Percentiles rank a stretch among this genome's conserved stretches.
These are phyloP conservation scores for Solanum stenotomum DNA, from an alignment of 257 asterid genomes.

Conservation along the genomic window DNA sequence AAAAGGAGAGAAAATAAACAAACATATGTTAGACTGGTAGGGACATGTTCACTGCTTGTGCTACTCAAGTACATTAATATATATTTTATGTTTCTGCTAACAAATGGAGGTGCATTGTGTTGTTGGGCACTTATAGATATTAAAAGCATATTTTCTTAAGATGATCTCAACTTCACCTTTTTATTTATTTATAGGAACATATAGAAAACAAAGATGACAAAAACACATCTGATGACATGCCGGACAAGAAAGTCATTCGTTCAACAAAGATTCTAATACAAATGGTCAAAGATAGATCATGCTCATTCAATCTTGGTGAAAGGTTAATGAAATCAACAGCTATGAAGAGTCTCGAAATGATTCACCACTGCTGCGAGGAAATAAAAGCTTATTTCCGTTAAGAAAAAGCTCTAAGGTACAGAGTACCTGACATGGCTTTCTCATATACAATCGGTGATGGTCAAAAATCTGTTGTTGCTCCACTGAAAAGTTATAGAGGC, in stretches of 20 bases:
- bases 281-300: neutral
- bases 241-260: neutral
- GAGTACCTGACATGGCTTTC: constrained; percentile 83
- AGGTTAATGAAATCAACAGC: constrained; percentile 85
- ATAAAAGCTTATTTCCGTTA: constrained; percentile 60
- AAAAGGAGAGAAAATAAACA: neutral
- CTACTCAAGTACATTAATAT: neutral
- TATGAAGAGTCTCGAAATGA: constrained; percentile 76
- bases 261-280: neutral
- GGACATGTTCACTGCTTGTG: neutral
- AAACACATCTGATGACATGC: neutral
- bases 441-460: constrained; percentile 77
- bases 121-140: neutral
- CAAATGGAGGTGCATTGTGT: neutral
- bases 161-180: neutral
- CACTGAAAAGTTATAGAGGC: neutral
- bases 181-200: neutral
- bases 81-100: neutral
- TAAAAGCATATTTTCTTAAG: neutral
- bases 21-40: neutral
- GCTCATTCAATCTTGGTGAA: constrained; percentile 35
- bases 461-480: neutral
- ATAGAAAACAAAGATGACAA: neutral
- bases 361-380: constrained; percentile 66
- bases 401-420: constrained; percentile 56